These are phyloP conservation scores for Venustampulla echinocandica DNA, from an alignment of 495 filamentous ascomycete species.

Conservation along the genomic window DNA sequence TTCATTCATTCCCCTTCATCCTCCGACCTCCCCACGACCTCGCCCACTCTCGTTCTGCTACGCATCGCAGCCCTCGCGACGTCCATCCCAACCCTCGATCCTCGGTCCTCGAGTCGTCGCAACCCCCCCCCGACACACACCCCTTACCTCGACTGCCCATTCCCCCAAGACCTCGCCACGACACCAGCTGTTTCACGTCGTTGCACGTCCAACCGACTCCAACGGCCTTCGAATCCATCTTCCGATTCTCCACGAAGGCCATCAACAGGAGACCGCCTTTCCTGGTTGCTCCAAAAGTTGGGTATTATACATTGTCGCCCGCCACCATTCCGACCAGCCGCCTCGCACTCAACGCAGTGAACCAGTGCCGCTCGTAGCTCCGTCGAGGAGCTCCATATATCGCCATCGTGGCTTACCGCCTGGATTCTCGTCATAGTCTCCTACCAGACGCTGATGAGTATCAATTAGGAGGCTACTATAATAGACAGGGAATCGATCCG, in stretches of 20 bases:
- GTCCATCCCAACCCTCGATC: neutral
- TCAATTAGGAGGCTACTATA: conserved; percentile 43
- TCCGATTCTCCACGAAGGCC: neutral
- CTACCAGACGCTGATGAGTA: conserved; percentile 29
- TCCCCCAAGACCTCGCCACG: conserved; percentile 15
- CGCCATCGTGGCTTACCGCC: conserved; percentile 25
- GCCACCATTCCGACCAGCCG: conserved; percentile 4
- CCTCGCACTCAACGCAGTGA: neutral
- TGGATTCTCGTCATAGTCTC: conserved; percentile 21
- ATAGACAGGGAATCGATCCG: conserved; percentile 44
- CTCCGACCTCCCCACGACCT: conserved; percentile 11
- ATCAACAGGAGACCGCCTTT: conserved; percentile 5
- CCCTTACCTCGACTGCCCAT: no score
- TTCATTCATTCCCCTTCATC: conserved; percentile 22
- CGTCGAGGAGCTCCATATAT: conserved; percentile 13
- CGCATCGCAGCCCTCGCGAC: conserved; percentile 3
- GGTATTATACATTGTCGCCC: neutral
- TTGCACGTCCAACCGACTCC: conserved; percentile 15
- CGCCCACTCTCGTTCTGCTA: no score
- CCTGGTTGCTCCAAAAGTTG: conserved; percentile 12
- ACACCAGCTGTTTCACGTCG: conserved; percentile 16
- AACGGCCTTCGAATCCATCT: neutral
- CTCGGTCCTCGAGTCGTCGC: neutral
- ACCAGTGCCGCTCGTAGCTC: conserved; percentile 16
- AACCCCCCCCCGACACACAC: no score